Evolutionary conservation across 75 land plant genomes (phyloP).

Genomic region (Chamaecyparis obtusa): DNA sequence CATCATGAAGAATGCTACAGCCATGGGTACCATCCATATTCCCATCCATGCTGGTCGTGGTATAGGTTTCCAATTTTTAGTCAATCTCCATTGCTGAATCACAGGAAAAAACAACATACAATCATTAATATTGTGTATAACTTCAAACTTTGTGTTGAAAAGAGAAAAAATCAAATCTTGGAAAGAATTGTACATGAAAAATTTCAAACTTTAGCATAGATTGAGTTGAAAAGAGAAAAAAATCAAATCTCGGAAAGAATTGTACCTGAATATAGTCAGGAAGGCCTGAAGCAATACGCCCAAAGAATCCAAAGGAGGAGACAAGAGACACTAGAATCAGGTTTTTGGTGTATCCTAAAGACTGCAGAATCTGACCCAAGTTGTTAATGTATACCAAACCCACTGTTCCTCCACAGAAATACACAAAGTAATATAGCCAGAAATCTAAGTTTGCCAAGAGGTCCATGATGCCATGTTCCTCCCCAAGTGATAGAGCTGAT

Average conservation of each 20-base stretch:
- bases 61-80: neutral
- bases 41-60: slow-evolving; percentile 68
- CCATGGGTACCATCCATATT: slow-evolving; percentile 38
- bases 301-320: slow-evolving; percentile 67
- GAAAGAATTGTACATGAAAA: too few species aligned
- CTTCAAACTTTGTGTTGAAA: too few species aligned
- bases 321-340: slow-evolving; percentile 33
- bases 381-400: slow-evolving; percentile 70
- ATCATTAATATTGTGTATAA: neutral
- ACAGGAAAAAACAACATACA: neutral
- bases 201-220: too few species aligned
- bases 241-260: neutral
- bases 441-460: slow-evolving; percentile 41
- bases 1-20: slow-evolving; percentile 54
- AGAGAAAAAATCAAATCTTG: too few species aligned
- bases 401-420: slow-evolving; percentile 60
- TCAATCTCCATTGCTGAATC: slow-evolving; percentile 1
- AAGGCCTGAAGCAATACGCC: slow-evolving; percentile 57
- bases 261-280: slow-evolving; percentile 35
- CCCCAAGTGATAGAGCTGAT: slow-evolving; percentile 24
- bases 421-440: slow-evolving; percentile 53
- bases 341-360: slow-evolving; percentile 35
- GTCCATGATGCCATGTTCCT: slow-evolving; percentile 40
- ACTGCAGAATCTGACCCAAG: slow-evolving; percentile 60
- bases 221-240: too few species aligned